Evolutionary conservation across 2,329 filamentous ascomycete species (phyloP), one percentile per base, ranked within the genome.

Genomic region (Fusarium nisikadoi): DNA sequence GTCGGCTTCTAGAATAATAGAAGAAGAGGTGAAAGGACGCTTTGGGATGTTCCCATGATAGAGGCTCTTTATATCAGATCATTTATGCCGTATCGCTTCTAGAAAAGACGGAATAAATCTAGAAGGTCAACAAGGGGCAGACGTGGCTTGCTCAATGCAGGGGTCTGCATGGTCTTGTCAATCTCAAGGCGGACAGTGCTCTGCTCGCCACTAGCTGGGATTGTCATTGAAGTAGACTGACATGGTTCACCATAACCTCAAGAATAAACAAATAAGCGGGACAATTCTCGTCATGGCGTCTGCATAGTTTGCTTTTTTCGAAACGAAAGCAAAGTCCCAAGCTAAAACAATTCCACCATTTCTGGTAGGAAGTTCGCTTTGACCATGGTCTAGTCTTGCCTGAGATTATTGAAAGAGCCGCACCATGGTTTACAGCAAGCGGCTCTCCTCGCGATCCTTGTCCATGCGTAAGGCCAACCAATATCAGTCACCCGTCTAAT

Each of bases 41-140:
- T 13, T 1, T 8, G 0, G 1, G 23, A 19, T 25, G 5, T n/a
- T n/a, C n/a, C n/a, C n/a, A n/a, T n/a, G 23, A 19, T 13, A 25
- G 11, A 19, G 16, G 7, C 23, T 25, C 41, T 25, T 4, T 13
- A 43, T 12, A 19, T 6, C 7, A 25, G 17, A 43, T 25, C 8
- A 8, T 0, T 3, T 25, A 0, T 25, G 23, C 3, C 16, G 13
- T 19, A 6, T 0, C 10, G 3, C 16, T 43, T 43, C 17, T 23
- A 25, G 17, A 8, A 19, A 5, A 17, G 7, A 43, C 12, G 23
- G 16, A 43, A 43, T 25, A 12, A 25, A 17, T 19, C n/a, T 16
- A 25, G 17, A 25, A 8, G 11, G 16, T 9, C 7, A 19, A 16
- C 17, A 6, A 25, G 14, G 14, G 16, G 14, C n/a, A 43, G 16